Percentiles rank a stretch among this genome's conserved stretches.
phyloP scores from a whole-genome alignment of 768 basidiomycete genomes.

The Cyclocybe aegerita region DNA sequence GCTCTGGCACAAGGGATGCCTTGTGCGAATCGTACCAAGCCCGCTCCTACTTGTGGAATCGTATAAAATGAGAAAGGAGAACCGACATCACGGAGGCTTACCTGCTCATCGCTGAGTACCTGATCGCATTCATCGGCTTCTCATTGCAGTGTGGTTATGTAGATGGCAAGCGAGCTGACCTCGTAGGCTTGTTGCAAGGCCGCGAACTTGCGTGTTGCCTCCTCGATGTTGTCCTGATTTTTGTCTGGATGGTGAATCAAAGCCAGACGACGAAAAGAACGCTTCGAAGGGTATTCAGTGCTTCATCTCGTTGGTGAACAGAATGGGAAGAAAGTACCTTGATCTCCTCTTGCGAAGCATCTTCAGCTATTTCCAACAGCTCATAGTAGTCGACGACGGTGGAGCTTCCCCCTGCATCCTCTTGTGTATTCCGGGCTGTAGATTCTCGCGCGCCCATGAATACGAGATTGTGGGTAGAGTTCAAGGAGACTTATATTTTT shows the following conservation, averaged over 20 bases:
- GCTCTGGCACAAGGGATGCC: slow-evolving; percentile 73
- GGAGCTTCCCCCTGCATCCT: slow-evolving; percentile 12
- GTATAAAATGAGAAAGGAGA: slow-evolving; percentile 8
- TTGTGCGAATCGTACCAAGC: slow-evolving; percentile 98
- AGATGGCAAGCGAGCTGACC: slow-evolving; percentile 37
- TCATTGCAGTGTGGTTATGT: slow-evolving; percentile 1
- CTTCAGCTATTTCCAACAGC: slow-evolving; percentile 77
- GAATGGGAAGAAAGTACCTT: slow-evolving; percentile 46
- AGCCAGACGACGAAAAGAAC: slow-evolving; percentile 82
- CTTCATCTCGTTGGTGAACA: neutral
- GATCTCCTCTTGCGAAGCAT: slow-evolving; percentile 86
- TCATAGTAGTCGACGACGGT: slow-evolving; percentile 72
- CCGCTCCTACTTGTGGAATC: slow-evolving; percentile 71
- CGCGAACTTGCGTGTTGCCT: slow-evolving; percentile 85
- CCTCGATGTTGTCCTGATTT: slow-evolving; percentile 79
- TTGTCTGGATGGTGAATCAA: slow-evolving; percentile 88
- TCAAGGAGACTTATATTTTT: neutral
- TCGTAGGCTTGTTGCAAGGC: slow-evolving; percentile 94
- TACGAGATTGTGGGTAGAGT: neutral
- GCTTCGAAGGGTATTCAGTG: slow-evolving; percentile 36
- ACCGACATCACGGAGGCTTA: slow-evolving; percentile 27
- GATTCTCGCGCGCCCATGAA: slow-evolving; percentile 75
- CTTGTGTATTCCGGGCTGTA: slow-evolving; percentile 32
- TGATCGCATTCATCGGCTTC: slow-evolving; percentile 25
- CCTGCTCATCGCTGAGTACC: slow-evolving; percentile 95